A percentile compares a stretch with the other conserved stretches of the same genome.
phyloP scores from a whole-genome alignment of 805 yeast genomes.

The Teunomyces panamensis region DNA sequence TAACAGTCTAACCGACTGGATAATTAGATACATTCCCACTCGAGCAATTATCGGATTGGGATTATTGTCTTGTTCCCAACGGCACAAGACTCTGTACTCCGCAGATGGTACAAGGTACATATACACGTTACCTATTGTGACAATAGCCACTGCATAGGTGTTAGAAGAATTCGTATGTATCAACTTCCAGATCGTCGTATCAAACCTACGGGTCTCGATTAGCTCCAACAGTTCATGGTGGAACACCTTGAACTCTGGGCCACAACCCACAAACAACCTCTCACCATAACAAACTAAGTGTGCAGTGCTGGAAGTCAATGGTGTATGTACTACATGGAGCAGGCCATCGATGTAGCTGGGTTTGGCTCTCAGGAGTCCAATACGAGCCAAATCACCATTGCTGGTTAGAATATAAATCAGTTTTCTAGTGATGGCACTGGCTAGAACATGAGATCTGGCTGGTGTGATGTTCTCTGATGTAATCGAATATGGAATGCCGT shows the following conservation, averaged over 20 bases:
- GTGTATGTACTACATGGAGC: not conserved
- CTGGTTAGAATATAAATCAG: not conserved
- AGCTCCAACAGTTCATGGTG: not conserved
- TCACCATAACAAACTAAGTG: not conserved
- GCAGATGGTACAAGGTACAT: not conserved
- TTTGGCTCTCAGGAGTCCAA: not conserved
- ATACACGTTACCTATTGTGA: not conserved
- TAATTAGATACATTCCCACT: not conserved
- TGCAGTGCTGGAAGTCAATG: not conserved
- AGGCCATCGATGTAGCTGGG: not conserved
- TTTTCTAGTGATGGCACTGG: not conserved
- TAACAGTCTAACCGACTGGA: not conserved
- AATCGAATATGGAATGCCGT: not conserved
- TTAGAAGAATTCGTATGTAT: not conserved
- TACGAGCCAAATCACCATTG: not conserved
- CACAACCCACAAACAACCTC: not conserved
- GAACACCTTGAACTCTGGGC: not conserved
- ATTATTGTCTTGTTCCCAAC: not conserved
- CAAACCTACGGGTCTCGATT: not conserved
- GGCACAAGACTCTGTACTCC: not conserved
- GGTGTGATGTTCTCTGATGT: not conserved
- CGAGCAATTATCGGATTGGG: not conserved
- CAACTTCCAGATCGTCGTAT: not conserved
- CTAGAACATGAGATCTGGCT: not conserved
- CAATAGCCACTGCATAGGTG: not conserved